Evolutionary conservation across 116 monocot genomes (phyloP), one percentile per base, ranked within the genome.

Genomic region (Trichopus zeylanicus): DNA sequence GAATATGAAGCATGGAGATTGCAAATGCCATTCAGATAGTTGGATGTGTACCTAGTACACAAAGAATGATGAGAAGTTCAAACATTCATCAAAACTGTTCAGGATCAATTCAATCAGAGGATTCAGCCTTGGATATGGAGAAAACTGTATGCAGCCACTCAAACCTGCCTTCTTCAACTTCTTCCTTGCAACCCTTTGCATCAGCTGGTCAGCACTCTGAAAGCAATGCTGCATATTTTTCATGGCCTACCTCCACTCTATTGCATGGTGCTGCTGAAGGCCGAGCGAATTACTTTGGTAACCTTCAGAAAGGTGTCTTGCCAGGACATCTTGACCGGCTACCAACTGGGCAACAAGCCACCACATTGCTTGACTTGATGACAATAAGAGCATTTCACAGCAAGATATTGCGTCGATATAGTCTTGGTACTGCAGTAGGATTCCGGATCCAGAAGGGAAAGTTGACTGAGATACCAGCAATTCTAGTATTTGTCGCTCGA

Each of bases 361-460:
- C 88, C 9, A 88, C 92, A 57, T 78, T 99, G 62, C 88, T 99
- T 67, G 99, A 99, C 32, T 70, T 99, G 61, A 99, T 99, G 99
- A 92, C 92, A 19, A 83, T 98, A 68, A 77, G 99, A 81, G 92
- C 99, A 55, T 99, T 92, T 37, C 99, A 99, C 49, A 99, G 99
- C 80, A 99, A 99, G 66, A 83, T 99, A 22, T 76, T 99, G 61
- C 87, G 92, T 7, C 70, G 92, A n/a, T 85, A 67, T 37, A 99
- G 99, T 75, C 81, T 99, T 39, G 92, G 92, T 16, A 99, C 99
- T 24, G 99, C 99, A 9, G 76, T 99, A 51, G 99, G 99, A 23
- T 99, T 88, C 68, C 74, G 99, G 22, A 99, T 99, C 35, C 79
- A 78, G 57, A 63, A 77, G 69, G 99, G 99, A 2, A 66, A 31